Base-by-base conservation (phyloP, 106 monocot species). In the Vanilla planifolia region DNA sequence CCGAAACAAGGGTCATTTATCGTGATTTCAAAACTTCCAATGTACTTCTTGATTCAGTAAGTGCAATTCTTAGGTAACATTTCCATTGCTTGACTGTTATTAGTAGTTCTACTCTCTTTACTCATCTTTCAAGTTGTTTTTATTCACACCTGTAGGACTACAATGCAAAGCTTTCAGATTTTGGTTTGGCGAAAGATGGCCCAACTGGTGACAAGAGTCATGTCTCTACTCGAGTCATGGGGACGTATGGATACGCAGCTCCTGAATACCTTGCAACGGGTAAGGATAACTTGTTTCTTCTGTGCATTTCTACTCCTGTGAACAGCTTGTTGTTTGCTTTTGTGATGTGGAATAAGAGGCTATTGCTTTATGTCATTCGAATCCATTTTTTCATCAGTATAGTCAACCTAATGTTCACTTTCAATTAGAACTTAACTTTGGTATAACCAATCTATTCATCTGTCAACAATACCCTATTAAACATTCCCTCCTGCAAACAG, bases 11-110 rank as follows among this genome's bases (percentile, higher is more conserved):
- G 63, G 89, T 95, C 41, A 95, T 95, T 37, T 95, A 95, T 60
- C 95, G 95, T 34, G 95, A 95, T 75, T 95, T 95, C 62, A 95
- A 95, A 76, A 70, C 87, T 23, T 89, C 89, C 13, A 84, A 89
- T 53, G 59, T 89, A 8, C 89, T 89, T 25, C 80, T 89, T 51
- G 89, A 89, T 66, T 63, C 89, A 30, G 84, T 89, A 71, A 27
- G 83, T 70, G 28, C 26, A 48, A n/a, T 48, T 28, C 2, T 26
- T 24, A 8, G 11, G 9, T 44, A 26, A 44, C n/a, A n/a, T 19
- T 47, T 33, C 2, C 4, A 15, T 5, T 17, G 8, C 61, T 60
- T 53, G 9, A 25, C 24, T 13, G 11, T 0, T 43, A 43, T 9
- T 19, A 30, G 14, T 42, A 16, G 7, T 9, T 19, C 4, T 16